Base-by-base conservation (phyloP, 169 alveolate genomes). In the Eimeria tenella region DNA sequence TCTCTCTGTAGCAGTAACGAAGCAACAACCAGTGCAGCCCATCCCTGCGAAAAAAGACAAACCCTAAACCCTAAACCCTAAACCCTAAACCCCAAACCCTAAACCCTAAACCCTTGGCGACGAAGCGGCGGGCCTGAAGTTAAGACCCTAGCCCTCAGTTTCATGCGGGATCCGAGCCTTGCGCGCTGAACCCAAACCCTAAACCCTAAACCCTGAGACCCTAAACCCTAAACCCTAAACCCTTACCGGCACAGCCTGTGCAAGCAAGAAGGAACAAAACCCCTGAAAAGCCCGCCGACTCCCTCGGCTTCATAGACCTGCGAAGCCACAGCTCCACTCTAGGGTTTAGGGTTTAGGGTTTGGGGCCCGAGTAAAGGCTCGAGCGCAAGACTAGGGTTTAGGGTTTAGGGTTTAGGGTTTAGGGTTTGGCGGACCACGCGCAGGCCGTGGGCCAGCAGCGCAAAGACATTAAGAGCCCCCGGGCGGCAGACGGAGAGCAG, bases 171-270 rank as follows among this genome's bases (percentile, higher is more conserved):
- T 31, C 42, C 42, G 2, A 31, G 42, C 42, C 42, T 31, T 31
- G 42, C 42, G 42, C 42, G 42, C 42, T 31, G 4, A 31, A 31
- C 21, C 74, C 21, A 65, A 65, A 65, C 74, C 74, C 74, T 65
- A 65, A 65, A 65, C 74, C 74, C 74, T 65, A 65, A 65, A 65
- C 74, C 74, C 74, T 65, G 21, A 65, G 4, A 65, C 74, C 17
- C 74, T 65, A 65, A 65, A 65, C 74, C 74, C 74, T 65, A 65
- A 65, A 65, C 74, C 74, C 74, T 65, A 65, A 65, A 65, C 82
- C 82, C 82, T 73, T 8, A 73, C 53, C 82, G 50, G 82, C 82
- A 21, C 21, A 25, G 50, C 8, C 82, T 21, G 19, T 21, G 53
- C 17, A 25, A 50, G 17, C 50, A 25, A 73, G 82, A 73, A 21